Percentiles rank a stretch among this genome's conserved stretches.
phyloP scores from a whole-genome alignment of 345 rosid species.

The Hibiscus syriacus region DNA sequence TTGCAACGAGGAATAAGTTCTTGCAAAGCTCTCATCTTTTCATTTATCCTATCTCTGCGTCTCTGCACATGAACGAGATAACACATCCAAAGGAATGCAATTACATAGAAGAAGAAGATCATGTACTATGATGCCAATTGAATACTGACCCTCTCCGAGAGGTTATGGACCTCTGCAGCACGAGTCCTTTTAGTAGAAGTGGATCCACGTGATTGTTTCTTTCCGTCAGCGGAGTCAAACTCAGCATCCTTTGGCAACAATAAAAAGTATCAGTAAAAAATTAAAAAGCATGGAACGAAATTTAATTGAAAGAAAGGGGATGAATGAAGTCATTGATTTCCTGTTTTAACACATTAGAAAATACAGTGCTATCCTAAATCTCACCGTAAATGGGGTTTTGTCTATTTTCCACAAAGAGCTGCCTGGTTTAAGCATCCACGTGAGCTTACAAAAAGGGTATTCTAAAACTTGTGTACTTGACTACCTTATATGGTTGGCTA shows the following conservation, averaged over 20 bases:
- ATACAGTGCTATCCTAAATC: background rate
- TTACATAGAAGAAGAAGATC: background rate
- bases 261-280: background rate
- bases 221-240: conserved; percentile 43
- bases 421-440: background rate
- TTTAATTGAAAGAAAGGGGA: background rate
- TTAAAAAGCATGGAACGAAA: background rate
- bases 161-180: conserved; percentile 97
- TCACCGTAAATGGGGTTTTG: background rate
- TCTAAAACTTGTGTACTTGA: background rate
- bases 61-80: conserved; percentile 27
- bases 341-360: background rate
- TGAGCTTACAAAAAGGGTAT: background rate
- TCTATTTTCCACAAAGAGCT: background rate
- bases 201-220: conserved; percentile 51
- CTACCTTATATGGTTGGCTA: background rate
- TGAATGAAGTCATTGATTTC: background rate
- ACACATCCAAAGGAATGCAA: background rate
- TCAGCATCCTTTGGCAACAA: conserved; percentile 48
- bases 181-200: conserved; percentile 70
- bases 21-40: conserved; percentile 61
- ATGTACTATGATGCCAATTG: background rate
- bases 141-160: conserved; percentile 80
- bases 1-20: conserved; percentile 48
- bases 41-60: conserved; percentile 62